Percentiles rank a stretch among this genome's conserved stretches.
Conservation (phyloP, 2,329 filamentous ascomycete genomes). For the Thelonectria rubi region DNA sequence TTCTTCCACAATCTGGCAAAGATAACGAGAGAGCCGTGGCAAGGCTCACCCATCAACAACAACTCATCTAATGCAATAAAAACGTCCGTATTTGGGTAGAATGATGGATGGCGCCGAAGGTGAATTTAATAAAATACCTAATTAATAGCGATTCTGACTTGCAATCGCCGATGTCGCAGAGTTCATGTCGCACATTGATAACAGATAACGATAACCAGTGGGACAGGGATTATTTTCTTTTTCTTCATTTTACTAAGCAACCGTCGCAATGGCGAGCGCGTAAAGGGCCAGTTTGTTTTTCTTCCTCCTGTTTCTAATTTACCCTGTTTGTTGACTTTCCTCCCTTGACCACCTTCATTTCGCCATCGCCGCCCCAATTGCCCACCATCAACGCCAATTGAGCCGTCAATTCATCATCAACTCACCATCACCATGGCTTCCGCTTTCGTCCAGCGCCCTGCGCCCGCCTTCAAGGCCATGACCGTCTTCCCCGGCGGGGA, state of each 20-base stretch:
- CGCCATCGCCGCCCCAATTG: neutral
- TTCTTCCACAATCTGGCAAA: too few relatives aligned
- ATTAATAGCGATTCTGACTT: too few relatives aligned
- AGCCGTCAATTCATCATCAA: neutral
- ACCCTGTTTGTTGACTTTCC: neutral
- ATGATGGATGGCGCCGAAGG: too few relatives aligned
- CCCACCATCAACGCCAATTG: neutral
- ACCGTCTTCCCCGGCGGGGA: constrained; percentile 59
- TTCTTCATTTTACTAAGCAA: neutral
- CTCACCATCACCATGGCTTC: constrained; percentile 49
- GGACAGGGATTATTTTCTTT: neutral
- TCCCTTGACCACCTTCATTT: neutral
- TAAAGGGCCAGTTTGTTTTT: neutral
- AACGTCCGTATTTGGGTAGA: too few relatives aligned
- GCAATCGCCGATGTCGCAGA: too few relatives aligned
- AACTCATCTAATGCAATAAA: too few relatives aligned
- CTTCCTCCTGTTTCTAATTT: neutral
- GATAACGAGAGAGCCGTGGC: too few relatives aligned
- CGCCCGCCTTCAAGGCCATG: constrained; percentile 59
- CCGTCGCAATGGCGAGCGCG: neutral
- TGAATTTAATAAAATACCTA: too few relatives aligned
- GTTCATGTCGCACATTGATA: too few relatives aligned
- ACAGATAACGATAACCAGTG: too few relatives aligned
- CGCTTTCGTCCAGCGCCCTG: constrained; percentile 59
- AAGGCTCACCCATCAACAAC: too few relatives aligned